phyloP scores from a whole-genome alignment of 1,284 basidiomycete species.

The Gomphus bonarii region DNA sequence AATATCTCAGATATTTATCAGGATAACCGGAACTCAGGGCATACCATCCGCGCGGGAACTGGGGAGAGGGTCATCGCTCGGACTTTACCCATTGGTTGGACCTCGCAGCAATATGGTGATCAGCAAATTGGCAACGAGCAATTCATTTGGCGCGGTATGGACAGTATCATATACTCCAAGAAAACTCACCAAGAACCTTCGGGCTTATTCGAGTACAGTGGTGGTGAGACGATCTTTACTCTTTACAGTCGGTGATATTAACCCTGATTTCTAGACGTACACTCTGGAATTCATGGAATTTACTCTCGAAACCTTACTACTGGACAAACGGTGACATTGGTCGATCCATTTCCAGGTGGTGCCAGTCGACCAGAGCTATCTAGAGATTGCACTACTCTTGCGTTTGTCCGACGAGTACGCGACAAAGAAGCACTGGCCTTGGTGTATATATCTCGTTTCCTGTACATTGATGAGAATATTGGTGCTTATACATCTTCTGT shows the following conservation, averaged over 20 bases:
- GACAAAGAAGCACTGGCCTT: conserved; percentile 62
- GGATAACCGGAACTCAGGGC: conserved; percentile 8
- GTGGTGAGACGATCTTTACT: conserved; percentile 32
- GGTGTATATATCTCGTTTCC: conserved; percentile 33
- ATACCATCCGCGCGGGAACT: conserved; percentile 25
- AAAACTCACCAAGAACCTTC: conserved; percentile 39
- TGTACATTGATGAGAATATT: neutral
- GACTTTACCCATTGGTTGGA: conserved; percentile 50
- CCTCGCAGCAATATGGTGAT: conserved; percentile 42
- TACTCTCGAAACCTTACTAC: conserved; percentile 52
- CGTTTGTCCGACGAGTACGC: conserved; percentile 62
- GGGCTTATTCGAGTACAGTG: conserved; percentile 49
- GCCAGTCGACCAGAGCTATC: conserved; percentile 64
- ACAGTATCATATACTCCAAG: conserved; percentile 53
- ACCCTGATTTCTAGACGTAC: conserved; percentile 37
- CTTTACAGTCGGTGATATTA: neutral
- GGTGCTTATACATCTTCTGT: conserved; percentile 2
- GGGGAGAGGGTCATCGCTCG: conserved; percentile 47
- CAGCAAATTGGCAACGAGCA: conserved; percentile 68
- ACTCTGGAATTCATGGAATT: conserved; percentile 60
- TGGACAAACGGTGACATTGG: conserved; percentile 38
- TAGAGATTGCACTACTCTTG: conserved; percentile 54
- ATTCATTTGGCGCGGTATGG: conserved; percentile 47
- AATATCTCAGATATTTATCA: conserved; percentile 19
- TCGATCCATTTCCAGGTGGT: conserved; percentile 49